Evolutionary conservation across 2,329 filamentous ascomycete species (phyloP), one percentile per base, ranked within the genome.

Genomic region (Trichoderma koningii): DNA sequence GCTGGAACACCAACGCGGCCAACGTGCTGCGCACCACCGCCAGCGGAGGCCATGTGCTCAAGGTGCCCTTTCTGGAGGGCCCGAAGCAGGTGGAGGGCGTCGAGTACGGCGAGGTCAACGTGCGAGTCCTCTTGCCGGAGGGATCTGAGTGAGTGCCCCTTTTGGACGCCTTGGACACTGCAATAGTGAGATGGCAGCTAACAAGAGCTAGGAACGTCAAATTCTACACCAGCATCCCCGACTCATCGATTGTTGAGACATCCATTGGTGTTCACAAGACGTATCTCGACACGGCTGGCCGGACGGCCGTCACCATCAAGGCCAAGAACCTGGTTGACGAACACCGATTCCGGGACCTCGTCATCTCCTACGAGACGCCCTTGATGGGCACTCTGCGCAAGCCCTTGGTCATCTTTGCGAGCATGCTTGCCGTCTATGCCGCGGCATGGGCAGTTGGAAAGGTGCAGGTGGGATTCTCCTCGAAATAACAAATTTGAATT

Each of bases 261-360:
- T 76, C 76, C 1, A 75, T 87, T 19, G 85, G 84, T 68, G 78
- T 89, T n/a, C 87, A 95, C 79, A 89, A 88, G 77, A 97, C 93
- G 0, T 99, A 93, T 79, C 90, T 99, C 80, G 95, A 99, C 77
- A 98, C 95, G 0, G 73, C 94, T 38, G 95, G 95, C 67, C 91
- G 95, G 68, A 96, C 94, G 0, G 85, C 89, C 0, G 83, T 99
- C 67, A 89, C 85, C 57, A 83, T 99, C 72, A 90, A 89, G 67
- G 91, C 92, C 7, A 84, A 88, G 71, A 98, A 97, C 76, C 81
- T 98, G 60, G 91, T 96, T 1, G 95, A 99, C 71, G 95, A 98
- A 70, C 87, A 93, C 73, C 86, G 93, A 62, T 92, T 93, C 73
- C 88, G 91, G 38, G 88, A 95, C 69, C 77, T 98, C 23, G 81